These are phyloP conservation scores for Geotrichum aggregatum DNA, from an alignment of 1,139 yeast genomes.

Conservation along the genomic window DNA sequence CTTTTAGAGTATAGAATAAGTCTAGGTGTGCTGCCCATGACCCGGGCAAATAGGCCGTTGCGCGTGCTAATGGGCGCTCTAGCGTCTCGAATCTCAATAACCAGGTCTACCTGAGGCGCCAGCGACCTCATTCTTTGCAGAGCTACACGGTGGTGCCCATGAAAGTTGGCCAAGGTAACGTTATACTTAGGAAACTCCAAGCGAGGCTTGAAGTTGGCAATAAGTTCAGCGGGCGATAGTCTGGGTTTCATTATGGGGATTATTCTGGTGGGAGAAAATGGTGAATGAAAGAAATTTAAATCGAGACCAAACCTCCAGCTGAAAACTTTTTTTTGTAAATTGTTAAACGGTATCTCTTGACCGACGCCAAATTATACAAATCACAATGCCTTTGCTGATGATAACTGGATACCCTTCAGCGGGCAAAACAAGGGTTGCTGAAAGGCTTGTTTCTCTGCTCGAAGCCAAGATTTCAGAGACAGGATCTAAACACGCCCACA, in stretches of 20 bases:
- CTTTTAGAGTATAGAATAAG: slow-evolving; percentile 65
- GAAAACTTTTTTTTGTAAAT: slow-evolving; percentile 3
- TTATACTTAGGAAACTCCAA: slow-evolving; percentile 55
- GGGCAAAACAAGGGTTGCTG: slow-evolving; percentile 79
- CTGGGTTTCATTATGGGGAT: not conserved
- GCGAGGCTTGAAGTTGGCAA: slow-evolving; percentile 36
- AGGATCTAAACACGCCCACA: slow-evolving; percentile 43
- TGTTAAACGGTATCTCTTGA: not conserved
- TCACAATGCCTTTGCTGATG: slow-evolving; percentile 72
- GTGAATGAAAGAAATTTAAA: not conserved
- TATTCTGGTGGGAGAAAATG: not conserved
- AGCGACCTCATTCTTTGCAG: slow-evolving; percentile 62
- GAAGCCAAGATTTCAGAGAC: slow-evolving; percentile 49
- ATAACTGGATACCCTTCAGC: slow-evolving; percentile 81
- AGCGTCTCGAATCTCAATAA: slow-evolving; percentile 80
- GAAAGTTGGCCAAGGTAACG: slow-evolving; percentile 71
- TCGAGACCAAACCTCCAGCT: not conserved
- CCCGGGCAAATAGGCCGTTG: slow-evolving; percentile 72
- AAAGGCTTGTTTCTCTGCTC: slow-evolving; percentile 48
- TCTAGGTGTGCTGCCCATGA: slow-evolving; percentile 56
- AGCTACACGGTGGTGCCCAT: slow-evolving; percentile 88
- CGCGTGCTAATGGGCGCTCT: slow-evolving; percentile 85
- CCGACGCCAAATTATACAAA: not conserved
- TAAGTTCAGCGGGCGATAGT: slow-evolving; percentile 5
- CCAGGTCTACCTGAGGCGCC: slow-evolving; percentile 75